A percentile compares a stretch with the other conserved stretches of the same genome.
Evolutionary conservation across 768 basidiomycete genomes (phyloP).

Genomic region (Tephrocybe sp.): DNA sequence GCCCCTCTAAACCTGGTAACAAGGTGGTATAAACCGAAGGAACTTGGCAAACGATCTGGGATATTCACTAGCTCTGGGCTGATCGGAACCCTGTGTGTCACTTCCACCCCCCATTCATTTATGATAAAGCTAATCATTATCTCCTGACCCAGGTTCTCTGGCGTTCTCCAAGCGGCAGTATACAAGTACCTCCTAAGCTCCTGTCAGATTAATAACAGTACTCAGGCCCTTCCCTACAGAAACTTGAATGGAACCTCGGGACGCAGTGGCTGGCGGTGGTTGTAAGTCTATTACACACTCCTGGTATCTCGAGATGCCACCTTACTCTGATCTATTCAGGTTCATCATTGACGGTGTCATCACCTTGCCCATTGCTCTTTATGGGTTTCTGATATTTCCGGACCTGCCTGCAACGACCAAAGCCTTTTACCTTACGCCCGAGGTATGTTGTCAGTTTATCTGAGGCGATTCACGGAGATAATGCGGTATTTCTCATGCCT

Average conservation of each 20-base stretch:
- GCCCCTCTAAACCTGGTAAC: not conserved
- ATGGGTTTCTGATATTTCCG: conserved; percentile 72
- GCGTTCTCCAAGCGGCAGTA: conserved; percentile 61
- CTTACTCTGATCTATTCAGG: conserved; percentile 24
- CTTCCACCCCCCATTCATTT: not conserved
- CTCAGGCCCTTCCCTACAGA: conserved; percentile 26
- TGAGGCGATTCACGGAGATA: not conserved
- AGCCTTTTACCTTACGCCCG: conserved; percentile 59
- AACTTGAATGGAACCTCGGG: conserved; percentile 49
- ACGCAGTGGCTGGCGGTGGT: conserved; percentile 68
- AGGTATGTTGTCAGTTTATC: conserved; percentile 32
- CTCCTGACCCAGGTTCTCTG: conserved; percentile 48
- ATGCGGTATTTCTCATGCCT: conserved; percentile 6
- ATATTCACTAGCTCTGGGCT: conserved; percentile 68
- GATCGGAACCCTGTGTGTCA: conserved; percentile 54
- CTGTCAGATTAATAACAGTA: not conserved
- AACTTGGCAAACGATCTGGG: conserved; percentile 69
- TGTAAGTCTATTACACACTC: conserved; percentile 34
- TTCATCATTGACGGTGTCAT: conserved; percentile 73
- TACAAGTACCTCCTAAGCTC: conserved; percentile 39
- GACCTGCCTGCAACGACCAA: conserved; percentile 63
- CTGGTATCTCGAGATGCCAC: not conserved
- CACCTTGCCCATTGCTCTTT: conserved; percentile 67
- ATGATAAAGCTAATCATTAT: not conserved
- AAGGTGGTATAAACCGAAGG: conserved; percentile 72